A percentile compares a stretch with the other conserved stretches of the same genome.
Conservation (phyloP, 495 filamentous ascomycete species). For the Penicillium ucsense region DNA sequence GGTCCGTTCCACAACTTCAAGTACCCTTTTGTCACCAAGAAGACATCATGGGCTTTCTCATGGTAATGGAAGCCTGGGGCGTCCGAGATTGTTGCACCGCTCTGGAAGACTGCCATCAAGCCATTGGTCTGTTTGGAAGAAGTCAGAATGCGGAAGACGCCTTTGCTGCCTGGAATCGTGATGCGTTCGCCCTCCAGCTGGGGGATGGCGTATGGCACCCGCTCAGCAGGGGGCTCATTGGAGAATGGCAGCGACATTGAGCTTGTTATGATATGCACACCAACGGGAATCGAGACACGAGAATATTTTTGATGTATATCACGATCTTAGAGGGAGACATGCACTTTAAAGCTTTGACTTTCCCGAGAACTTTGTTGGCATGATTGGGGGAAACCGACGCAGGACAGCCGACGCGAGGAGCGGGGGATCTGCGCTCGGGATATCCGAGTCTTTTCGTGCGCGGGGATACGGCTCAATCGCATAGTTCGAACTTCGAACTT, state of each 20-base stretch:
- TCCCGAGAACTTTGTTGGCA: conserved; percentile 1
- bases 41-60: conserved; percentile 39
- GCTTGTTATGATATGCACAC: not conserved
- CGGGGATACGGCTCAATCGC: too few relatives aligned
- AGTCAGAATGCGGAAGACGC: conserved; percentile 34
- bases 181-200: conserved; percentile 35
- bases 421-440: conserved; percentile 13
- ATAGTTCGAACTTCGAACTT: too few relatives aligned
- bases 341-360: not conserved
- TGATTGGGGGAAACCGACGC: not conserved
- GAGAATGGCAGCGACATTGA: conserved; percentile 20
- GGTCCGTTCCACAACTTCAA: conserved; percentile 40
- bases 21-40: conserved; percentile 36
- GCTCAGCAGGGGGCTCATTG: conserved; percentile 15
- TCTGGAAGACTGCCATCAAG: conserved; percentile 37
- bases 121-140: conserved; percentile 37
- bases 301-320: too few relatives aligned
- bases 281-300: too few relatives aligned
- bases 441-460: conserved; percentile 9
- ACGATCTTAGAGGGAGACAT: not conserved
- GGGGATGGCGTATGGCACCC: conserved; percentile 31
- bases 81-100: conserved; percentile 30
- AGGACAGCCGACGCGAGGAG: conserved; percentile 6
- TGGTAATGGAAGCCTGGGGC: conserved; percentile 41
- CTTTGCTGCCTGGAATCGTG: conserved; percentile 36